Percentiles rank a stretch among this genome's conserved stretches.
Conservation (phyloP, 495 filamentous ascomycete species). For the Cercophora sp. region DNA sequence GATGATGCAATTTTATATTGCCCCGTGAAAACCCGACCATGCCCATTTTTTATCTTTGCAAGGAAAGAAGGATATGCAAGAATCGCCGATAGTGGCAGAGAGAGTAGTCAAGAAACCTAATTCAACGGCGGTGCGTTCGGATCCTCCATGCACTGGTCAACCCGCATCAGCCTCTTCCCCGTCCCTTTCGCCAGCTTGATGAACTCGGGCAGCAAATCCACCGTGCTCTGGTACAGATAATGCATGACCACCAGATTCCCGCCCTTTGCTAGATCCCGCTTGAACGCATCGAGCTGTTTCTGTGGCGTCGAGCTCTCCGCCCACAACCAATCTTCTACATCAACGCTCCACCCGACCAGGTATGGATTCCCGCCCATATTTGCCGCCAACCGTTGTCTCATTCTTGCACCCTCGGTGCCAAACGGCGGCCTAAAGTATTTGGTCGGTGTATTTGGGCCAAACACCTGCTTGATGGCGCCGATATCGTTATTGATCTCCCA, state of each 20-base stretch:
- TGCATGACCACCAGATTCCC: constrained; percentile 77
- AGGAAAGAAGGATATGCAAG: no score
- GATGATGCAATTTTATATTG: no score
- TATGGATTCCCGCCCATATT: constrained; percentile 46
- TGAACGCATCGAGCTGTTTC: constrained; percentile 72
- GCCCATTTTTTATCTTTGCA: no score
- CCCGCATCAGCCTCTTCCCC: constrained; percentile 68
- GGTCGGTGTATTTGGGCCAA: constrained; percentile 32
- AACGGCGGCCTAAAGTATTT: constrained; percentile 75
- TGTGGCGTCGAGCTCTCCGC: constrained; percentile 60
- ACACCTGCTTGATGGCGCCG: constrained; percentile 48
- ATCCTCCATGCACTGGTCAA: constrained; percentile 77
- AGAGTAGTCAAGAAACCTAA: no score
- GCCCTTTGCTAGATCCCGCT: constrained; percentile 58
- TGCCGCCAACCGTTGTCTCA: constrained; percentile 59
- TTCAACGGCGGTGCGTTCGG: constrained; percentile 57
- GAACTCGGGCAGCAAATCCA: constrained; percentile 63
- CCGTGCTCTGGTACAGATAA: constrained; percentile 66
- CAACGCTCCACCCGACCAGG: constrained; percentile 71
- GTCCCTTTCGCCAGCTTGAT: constrained; percentile 63
- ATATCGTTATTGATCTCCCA: constrained; percentile 66
- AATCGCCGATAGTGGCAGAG: no score
- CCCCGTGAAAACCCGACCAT: no score
- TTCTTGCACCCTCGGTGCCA: constrained; percentile 68
- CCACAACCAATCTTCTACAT: constrained; percentile 79